A percentile compares a stretch with the other conserved stretches of the same genome.
These are phyloP conservation scores for Trapa incisa DNA, from an alignment of 345 rosid genomes.

Conservation along the genomic window DNA sequence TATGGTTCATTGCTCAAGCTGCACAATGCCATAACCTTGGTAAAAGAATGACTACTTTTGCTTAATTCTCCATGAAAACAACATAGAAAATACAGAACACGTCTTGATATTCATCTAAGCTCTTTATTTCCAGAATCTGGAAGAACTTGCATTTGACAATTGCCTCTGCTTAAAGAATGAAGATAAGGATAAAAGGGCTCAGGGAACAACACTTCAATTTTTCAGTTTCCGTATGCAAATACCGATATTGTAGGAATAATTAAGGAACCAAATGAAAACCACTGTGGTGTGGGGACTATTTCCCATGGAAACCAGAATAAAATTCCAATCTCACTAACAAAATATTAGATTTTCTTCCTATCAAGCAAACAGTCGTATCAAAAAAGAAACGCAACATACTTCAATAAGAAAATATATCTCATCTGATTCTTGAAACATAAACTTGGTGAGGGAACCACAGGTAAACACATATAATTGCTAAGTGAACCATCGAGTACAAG, in stretches of 20 bases:
- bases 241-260: neutral
- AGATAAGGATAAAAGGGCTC: no score
- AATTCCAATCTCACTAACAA: neutral
- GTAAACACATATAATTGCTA: neutral
- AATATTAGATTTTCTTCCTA: neutral
- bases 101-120: no score
- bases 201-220: no score
- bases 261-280: neutral
- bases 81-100: no score
- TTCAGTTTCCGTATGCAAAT: neutral
- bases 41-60: neutral
- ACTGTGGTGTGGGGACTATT: neutral
- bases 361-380: neutral
- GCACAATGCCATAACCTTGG: constrained; percentile 16
- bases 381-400: neutral
- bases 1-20: constrained; percentile 48
- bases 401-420: neutral
- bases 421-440: neutral
- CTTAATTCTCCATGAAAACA: neutral
- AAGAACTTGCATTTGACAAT: no score
- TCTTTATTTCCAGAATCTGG: no score
- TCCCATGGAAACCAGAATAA: neutral
- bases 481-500: neutral
- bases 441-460: neutral
- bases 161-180: no score